phyloP scores from a whole-genome alignment of 192 early-diverging fungal genomes.

The Gonapodya prolifera region DNA sequence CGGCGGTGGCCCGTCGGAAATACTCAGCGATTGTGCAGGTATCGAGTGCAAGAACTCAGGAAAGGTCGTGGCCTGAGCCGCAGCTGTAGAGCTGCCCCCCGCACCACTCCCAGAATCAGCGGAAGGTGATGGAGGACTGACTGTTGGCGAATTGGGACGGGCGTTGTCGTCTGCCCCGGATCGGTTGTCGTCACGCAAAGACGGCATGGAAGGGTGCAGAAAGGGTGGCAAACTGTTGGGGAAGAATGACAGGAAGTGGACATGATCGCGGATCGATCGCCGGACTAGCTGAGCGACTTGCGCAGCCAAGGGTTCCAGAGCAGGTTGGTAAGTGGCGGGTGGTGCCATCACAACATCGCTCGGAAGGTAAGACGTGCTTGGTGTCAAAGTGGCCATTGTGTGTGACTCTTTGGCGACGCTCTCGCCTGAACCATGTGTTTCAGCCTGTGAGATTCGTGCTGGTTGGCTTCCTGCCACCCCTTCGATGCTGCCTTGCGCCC shows the following conservation, averaged over 20 bases:
- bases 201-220: not conserved
- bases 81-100: not conserved
- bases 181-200: not conserved
- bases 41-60: not conserved
- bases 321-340: slow-evolving; percentile 9
- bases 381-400: slow-evolving; percentile 9
- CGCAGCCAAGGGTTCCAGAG: slow-evolving; percentile 12
- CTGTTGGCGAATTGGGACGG: not conserved
- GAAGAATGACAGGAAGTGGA: slow-evolving; percentile 18
- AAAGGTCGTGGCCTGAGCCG: not conserved
- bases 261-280: slow-evolving; percentile 19
- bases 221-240: slow-evolving; percentile 15
- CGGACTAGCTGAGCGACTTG: slow-evolving; percentile 16
- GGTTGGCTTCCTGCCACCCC: not conserved
- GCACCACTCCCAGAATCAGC: not conserved
- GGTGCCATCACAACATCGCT: slow-evolving; percentile 10
- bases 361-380: slow-evolving; percentile 13
- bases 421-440: not conserved
- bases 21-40: not conserved
- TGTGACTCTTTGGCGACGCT: not conserved
- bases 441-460: not conserved
- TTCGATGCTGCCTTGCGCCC: slow-evolving; percentile 13
- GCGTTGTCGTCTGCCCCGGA: not conserved
- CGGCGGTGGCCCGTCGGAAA: not conserved
- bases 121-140: not conserved